phyloP scores from a whole-genome alignment of 2,329 filamentous ascomycete species.

The Trichoderma atrobrunneum region DNA sequence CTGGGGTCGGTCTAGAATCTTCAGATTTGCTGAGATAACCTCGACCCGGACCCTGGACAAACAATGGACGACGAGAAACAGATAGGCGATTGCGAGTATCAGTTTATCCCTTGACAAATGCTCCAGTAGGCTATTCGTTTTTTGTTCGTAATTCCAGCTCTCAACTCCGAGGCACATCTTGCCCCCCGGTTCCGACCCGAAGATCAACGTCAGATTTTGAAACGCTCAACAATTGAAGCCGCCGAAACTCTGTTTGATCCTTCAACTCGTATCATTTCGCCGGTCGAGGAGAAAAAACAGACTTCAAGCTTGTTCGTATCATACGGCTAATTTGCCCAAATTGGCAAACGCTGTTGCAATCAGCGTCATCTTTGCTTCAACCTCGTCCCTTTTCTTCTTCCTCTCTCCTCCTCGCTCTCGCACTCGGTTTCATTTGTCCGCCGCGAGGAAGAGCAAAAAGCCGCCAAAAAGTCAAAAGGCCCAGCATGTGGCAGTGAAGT shows the following conservation, averaged over 20 bases:
- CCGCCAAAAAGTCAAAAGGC: conserved; percentile 2
- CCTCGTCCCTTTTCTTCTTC: neutral
- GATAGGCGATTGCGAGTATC: neutral
- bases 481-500: neutral
- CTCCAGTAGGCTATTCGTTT: neutral
- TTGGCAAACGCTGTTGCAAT: neutral
- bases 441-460: neutral
- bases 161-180: neutral
- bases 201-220: neutral
- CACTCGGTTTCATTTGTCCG: neutral
- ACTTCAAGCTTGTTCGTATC: neutral
- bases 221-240: neutral
- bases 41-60: neutral
- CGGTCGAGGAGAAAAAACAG: neutral
- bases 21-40: neutral
- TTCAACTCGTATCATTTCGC: neutral
- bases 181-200: neutral
- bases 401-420: neutral
- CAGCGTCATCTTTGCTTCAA: neutral
- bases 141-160: neutral
- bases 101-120: neutral
- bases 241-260: neutral
- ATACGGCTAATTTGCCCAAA: neutral
- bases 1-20: neutral
- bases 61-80: neutral